Conservation (phyloP, 805 yeast genomes). For the Danielozyma ontarioensis region DNA sequence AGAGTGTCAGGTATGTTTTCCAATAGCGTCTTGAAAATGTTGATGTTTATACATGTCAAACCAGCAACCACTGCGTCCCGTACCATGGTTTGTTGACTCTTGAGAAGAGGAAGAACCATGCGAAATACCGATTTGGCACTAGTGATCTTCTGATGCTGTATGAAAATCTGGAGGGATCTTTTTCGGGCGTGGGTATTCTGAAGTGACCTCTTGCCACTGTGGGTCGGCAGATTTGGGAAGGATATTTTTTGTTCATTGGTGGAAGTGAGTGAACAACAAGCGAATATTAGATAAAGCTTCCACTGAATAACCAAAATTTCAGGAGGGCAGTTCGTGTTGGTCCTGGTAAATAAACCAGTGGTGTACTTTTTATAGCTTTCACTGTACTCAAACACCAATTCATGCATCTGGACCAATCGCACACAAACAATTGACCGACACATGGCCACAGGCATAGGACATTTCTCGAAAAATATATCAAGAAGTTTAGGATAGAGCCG, state of each 20-base stretch:
- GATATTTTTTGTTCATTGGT: conserved; percentile 78
- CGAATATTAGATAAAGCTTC: conserved; percentile 84
- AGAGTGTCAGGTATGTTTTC: conserved; percentile 67
- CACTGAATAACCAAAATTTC: conserved; percentile 78
- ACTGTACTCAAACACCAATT: conserved; percentile 54
- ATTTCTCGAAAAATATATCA: conserved; percentile 64
- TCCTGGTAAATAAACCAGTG: conserved; percentile 29
- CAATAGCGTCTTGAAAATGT: conserved; percentile 76
- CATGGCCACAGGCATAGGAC: conserved; percentile 91
- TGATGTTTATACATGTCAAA: conserved; percentile 81
- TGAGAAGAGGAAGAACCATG: conserved; percentile 78
- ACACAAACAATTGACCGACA: conserved; percentile 90
- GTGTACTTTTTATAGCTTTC: conserved; percentile 36
- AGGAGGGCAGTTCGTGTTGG: conserved; percentile 41
- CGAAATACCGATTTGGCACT: conserved; percentile 87
- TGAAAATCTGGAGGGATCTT: conserved; percentile 71
- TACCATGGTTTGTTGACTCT: conserved; percentile 61
- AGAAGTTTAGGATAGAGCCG: conserved; percentile 75
- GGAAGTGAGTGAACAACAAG: conserved; percentile 85
- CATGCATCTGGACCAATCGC: conserved; percentile 80
- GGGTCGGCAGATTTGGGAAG: conserved; percentile 48
- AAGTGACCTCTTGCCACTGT: conserved; percentile 70
- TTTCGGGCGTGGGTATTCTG: conserved; percentile 70
- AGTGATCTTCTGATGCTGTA: conserved; percentile 87
- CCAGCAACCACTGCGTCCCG: conserved; percentile 89